These are phyloP conservation scores for Pythium periplocum DNA, from an alignment of 352 stramenopile species.

Conservation along the genomic window DNA sequence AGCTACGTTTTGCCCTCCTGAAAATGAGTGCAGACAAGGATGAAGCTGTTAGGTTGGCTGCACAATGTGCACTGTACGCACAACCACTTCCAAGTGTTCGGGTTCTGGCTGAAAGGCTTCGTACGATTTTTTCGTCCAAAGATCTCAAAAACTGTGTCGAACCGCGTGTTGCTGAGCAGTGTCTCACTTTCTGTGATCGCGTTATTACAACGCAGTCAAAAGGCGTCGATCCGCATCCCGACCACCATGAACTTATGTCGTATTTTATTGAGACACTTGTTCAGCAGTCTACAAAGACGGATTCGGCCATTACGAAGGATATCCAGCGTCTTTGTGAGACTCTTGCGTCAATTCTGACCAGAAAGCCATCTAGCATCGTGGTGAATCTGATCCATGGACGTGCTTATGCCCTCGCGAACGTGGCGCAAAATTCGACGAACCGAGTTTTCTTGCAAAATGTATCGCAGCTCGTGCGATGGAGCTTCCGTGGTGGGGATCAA, in stretches of 20 bases:
- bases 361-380: too few species aligned
- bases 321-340: conserved; percentile 3
- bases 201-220: conserved; percentile 27
- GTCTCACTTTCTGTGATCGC: conserved; percentile 44
- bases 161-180: conserved; percentile 31
- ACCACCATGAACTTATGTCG: conserved; percentile 29
- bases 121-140: conserved; percentile 1
- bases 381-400: too few species aligned
- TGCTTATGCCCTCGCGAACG: too few species aligned
- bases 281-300: not conserved
- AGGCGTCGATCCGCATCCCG: conserved; percentile 16
- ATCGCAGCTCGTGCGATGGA: too few species aligned
- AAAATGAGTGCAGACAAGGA: conserved; percentile 24
- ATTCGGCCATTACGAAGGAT: conserved; percentile 6
- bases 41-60: conserved; percentile 10
- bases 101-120: conserved; percentile 3
- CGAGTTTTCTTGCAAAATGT: too few species aligned
- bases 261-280: conserved; percentile 53
- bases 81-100: conserved; percentile 7
- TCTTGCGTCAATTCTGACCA: conserved; percentile 4
- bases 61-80: conserved; percentile 12
- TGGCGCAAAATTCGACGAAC: too few species aligned
- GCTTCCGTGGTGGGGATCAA: too few species aligned
- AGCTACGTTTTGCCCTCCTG: conserved; percentile 60
- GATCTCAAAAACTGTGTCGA: conserved; percentile 29